Evolutionary conservation across 768 basidiomycete species (phyloP), one percentile per base, ranked within the genome.

Genomic region (Lactarius sanguifluus): DNA sequence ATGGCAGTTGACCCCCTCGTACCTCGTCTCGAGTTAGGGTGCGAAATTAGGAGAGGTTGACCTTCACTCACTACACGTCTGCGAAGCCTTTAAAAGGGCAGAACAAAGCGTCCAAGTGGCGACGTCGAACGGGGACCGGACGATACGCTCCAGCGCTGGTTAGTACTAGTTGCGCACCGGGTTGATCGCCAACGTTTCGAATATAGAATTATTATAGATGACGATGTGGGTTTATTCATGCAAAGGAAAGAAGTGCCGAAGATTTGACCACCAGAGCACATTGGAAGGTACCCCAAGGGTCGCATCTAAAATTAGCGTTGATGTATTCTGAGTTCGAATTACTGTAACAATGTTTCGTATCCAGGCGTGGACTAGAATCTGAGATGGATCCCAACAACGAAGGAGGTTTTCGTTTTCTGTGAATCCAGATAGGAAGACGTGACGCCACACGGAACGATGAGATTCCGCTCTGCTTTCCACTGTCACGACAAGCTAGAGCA

Each of bases 91-190:
- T 38, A 34, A 61, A 52, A 52, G 16, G 18, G 50, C 45, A 30
- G 43, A 45, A 32, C 8, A 34, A 40, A 56, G 54, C 15, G 2
- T 56, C 54, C 54, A 56, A 56, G 32, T 32, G 32, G 32, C 32
- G 32, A 60, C 9, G 16, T 47, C 43, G n/a, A 60, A 32, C 30
- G 45, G 45, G 23, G 45, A 23, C 10, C 12, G 32, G 30, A 50
- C 8, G 20, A 47, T 50, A 30, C 28, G 59, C 13, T 50, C 50
- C 43, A 60, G 36, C 20, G 30, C 59, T 47, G 59, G 43, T 60
- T 50, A n/a, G 45, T 36, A 34, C 32, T 32, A 32, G 32, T 32
- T 32, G 28, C 20, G 20, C 28, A 9, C 43, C 7, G 20, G 15
- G 5, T 60, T 32, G 47, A 23, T 50, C 23, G 12, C 10, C 23